Evolutionary conservation across 1,139 yeast species (phyloP), one percentile per base, ranked within the genome.

Genomic region (Yarrowia galli): DNA sequence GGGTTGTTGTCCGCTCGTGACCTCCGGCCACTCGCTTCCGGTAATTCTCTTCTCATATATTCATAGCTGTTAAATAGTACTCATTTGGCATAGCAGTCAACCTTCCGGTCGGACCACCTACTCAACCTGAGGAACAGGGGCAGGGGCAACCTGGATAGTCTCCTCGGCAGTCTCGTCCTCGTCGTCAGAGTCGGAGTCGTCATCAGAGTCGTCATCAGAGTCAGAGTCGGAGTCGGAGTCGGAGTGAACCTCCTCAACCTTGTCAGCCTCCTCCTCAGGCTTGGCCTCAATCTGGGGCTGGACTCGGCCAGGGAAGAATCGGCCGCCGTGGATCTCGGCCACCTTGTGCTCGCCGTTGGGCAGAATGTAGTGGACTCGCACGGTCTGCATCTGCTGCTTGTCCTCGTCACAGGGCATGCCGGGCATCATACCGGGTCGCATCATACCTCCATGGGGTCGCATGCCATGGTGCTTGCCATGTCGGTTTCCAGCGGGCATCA

Each of bases 241-340:
- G 15, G 43, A 38, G 8, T 38, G 18, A 16, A 18, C 20, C 20
- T 40, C 46, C 46, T 42, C 46, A 9, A 20, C 46, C 46, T 35
- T 35, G 16, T 35, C 38, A 16, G 40, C 5, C n/a, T 36, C 7
- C 9, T 36, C 40, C 40, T 36, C 40, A 36, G 18, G 5, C 40
- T 36, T 23, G 35, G 22, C 23, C 43, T 22, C 60, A 20, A 5
- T 22, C 60, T 56, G 16, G 13, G 6, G 32, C 23, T 42, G 49
- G 16, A 28, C 22, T 36, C 38, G 43, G 10, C 56, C 66, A n/a
- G 54, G 45, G 56, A 46, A 61, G 56, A 61, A 25, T 46, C 66
- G 56, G 36, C 66, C 66, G n/a, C 66, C 56, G 45, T 46, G 56
- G 23, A 61, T 61, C 46, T 61, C 66, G 38, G 66, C 56, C 13